Conservation (phyloP, 495 filamentous ascomycete genomes). For the Aspergillus taichungensis region DNA sequence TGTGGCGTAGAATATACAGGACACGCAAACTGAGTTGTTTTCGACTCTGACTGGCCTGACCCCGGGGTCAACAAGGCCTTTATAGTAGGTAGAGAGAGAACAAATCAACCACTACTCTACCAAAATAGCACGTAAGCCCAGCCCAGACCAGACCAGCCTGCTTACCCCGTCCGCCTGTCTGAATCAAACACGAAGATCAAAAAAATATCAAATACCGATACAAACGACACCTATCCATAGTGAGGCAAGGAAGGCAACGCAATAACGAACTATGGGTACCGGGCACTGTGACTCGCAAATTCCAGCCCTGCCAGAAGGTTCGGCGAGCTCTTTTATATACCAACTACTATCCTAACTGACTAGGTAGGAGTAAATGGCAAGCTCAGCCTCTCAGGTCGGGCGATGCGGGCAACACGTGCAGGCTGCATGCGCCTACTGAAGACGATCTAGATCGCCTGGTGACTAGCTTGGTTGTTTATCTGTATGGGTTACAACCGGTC, state of each 20-base stretch:
- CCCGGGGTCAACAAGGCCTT: background rate
- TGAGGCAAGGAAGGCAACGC: conserved; percentile 3
- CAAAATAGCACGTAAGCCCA: conserved; percentile 2
- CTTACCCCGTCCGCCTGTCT: background rate
- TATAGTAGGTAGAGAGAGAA: background rate
- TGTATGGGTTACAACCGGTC: too few species aligned
- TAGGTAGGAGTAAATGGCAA: too few species aligned
- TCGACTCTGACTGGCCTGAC: too few species aligned
- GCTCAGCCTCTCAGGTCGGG: too few species aligned
- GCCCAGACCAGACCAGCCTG: conserved; percentile 1
- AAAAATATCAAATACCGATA: background rate
- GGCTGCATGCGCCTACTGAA: too few species aligned
- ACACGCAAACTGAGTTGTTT: too few species aligned
- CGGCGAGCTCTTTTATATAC: conserved; percentile 1
- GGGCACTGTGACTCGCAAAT: background rate
- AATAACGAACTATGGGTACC: background rate
- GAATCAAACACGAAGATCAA: background rate
- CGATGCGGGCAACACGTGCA: too few species aligned
- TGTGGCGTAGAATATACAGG: background rate
- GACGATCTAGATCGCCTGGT: too few species aligned
- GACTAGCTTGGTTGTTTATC: too few species aligned
- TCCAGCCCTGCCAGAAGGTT: conserved; percentile 8
- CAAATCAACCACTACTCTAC: background rate
- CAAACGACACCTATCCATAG: conserved; percentile 2
- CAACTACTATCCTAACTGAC: too few species aligned